Percentiles rank a stretch among this genome's conserved stretches.
These are phyloP conservation scores for Schizochytrium sp. DNA, from an alignment of 108 stramenopile genomes.

Conservation along the genomic window DNA sequence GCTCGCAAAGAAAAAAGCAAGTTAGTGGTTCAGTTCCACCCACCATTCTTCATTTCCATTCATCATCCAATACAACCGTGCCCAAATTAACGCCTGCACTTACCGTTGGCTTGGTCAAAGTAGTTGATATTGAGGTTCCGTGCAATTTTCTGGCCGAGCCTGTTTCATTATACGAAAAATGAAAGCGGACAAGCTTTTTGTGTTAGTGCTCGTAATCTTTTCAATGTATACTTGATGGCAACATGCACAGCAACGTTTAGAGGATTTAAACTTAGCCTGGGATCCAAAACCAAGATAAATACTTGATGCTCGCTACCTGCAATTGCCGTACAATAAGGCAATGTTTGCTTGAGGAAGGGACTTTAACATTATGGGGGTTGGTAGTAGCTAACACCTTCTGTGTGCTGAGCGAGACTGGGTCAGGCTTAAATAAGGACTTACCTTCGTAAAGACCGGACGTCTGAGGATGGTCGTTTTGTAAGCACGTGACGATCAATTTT, in stretches of 20 bases:
- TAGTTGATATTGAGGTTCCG: constrained; percentile 56
- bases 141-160: constrained; percentile 39
- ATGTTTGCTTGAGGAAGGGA: background rate
- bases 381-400: background rate
- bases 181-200: no score
- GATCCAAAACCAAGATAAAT: no score
- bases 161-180: background rate
- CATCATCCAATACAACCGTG: background rate
- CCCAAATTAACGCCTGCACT: background rate
- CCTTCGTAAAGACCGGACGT: constrained; percentile 40
- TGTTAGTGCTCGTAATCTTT: background rate
- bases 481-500: constrained; percentile 23
- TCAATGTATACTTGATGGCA: background rate
- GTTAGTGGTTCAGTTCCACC: background rate
- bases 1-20: background rate
- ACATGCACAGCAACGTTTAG: no score
- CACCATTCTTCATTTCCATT: background rate
- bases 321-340: background rate
- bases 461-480: background rate
- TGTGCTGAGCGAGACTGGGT: background rate
- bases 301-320: no score
- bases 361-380: background rate
- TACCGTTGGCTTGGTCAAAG: constrained; percentile 59
- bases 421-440: background rate
- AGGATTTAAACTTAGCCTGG: no score